Conservation (phyloP, 768 basidiomycete genomes). For the Leccinum sublutescens region DNA sequence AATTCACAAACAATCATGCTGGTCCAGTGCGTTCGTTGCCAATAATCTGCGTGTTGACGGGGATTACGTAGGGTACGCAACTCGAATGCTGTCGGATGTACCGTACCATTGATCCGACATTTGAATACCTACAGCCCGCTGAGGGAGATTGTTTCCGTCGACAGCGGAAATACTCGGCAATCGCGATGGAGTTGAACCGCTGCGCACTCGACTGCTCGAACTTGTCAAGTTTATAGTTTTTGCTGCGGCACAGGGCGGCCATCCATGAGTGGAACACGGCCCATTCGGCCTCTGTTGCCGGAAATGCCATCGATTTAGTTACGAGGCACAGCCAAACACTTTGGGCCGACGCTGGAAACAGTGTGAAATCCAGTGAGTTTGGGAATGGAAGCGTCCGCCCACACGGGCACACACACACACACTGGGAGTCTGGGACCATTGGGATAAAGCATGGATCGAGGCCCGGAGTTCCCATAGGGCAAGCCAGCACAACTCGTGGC, state of each 20-base stretch:
- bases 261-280: conserved; percentile 18
- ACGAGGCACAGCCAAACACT: conserved; percentile 29
- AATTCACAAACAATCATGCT: conserved; percentile 4
- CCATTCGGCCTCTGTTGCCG: conserved; percentile 20
- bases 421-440: conserved; percentile 10
- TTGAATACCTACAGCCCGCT: conserved; percentile 20
- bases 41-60: background rate
- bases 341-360: conserved; percentile 11
- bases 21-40: conserved; percentile 1
- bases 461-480: conserved; percentile 13
- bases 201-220: conserved; percentile 1
- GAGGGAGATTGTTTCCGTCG: conserved; percentile 19
- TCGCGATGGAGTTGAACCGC: conserved; percentile 8
- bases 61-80: conserved; percentile 29
- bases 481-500: conserved; percentile 9
- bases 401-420: background rate
- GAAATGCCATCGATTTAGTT: conserved; percentile 28
- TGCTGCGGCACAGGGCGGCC: conserved; percentile 18
- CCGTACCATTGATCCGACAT: conserved; percentile 33
- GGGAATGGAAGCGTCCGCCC: conserved; percentile 21
- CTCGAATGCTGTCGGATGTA: conserved; percentile 25
- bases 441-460: conserved; percentile 5
- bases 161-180: conserved; percentile 28
- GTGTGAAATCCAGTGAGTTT: conserved; percentile 31
- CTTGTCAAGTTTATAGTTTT: conserved; percentile 12